Base-by-base conservation (phyloP, 2,329 filamentous ascomycete genomes). In the Talaromyces sp. region DNA sequence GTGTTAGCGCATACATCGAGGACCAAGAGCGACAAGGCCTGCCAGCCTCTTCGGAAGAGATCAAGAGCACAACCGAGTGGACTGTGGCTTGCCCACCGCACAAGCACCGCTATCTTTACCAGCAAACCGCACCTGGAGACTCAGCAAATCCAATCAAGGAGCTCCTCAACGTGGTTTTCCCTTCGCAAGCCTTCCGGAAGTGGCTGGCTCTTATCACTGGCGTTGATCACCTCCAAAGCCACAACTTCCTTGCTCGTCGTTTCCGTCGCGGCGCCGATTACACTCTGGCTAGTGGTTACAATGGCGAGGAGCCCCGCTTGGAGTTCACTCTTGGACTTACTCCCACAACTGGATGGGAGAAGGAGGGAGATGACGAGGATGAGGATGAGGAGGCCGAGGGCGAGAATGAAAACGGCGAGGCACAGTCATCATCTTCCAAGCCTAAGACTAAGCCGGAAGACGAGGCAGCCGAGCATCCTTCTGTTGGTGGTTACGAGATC, bases 101-200 rank as follows among this genome's bases (percentile, higher is more conserved):
- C 76, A 99, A 99, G 77, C 91, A 97, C 69, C 89, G 92, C 13
- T 99, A 88, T 71, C 79, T 96, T 2, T 99, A 94, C 73, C 82
- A 90, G 54, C 86, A 91, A 62, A 71, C 76, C 27, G 57, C 61
- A 3, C 59, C 72, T 51, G 37, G 70, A 66, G 54, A 66, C 60
- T 46, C 66, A 62, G 61, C 71, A 53, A 59, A 40, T 72, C 76
- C 90, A 0, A 81, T 95, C 54, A 84, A 87, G 49, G 90, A 95
- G 70, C 80, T 99, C 8, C 74, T 97, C 10, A 86, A 96, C 59
- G 83, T 88, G 11, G 82, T 97, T 50, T 80, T 99, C 16, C 92
- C 94, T 0, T 96, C 91, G 54, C 80, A 82, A 19, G 85, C 91
- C 36, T 99, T 99, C 79, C 86, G 86, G 40, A 89, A 93, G 70